These are phyloP conservation scores for Chaetomium sp. DNA, from an alignment of 2,329 filamentous ascomycete genomes.

Conservation along the genomic window DNA sequence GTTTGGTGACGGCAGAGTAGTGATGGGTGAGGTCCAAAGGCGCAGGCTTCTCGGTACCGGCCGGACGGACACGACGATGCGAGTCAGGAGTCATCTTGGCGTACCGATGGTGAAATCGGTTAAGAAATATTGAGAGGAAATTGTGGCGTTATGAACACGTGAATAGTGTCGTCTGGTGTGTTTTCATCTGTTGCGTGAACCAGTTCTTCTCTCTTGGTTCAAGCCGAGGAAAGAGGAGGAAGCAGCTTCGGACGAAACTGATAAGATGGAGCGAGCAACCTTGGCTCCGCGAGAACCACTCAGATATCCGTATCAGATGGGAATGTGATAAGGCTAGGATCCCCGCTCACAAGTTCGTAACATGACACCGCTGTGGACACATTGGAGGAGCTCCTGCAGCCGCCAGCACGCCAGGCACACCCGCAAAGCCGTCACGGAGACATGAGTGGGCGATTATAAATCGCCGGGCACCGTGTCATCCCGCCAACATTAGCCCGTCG, in stretches of 20 bases:
- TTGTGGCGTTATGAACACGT: neutral
- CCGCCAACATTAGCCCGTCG: too few species aligned
- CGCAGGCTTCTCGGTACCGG: slow-evolving; percentile 27
- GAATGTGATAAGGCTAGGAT: too few species aligned
- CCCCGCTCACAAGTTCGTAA: too few species aligned
- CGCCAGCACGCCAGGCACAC: neutral
- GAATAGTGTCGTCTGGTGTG: too few species aligned
- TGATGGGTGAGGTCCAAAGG: slow-evolving; percentile 76
- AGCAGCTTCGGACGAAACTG: neutral
- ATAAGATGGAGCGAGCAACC: neutral
- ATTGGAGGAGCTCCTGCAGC: too few species aligned
- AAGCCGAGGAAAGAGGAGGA: neutral
- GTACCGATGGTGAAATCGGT: neutral
- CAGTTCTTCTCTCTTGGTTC: neutral
- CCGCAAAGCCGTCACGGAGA: neutral
- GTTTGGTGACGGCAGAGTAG: slow-evolving; percentile 62
- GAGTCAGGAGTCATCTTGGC: neutral
- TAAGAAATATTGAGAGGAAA: neutral
- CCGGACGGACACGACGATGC: neutral
- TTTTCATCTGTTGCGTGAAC: too few species aligned
- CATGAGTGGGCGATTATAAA: slow-evolving; percentile 4
- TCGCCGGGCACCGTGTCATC: neutral
- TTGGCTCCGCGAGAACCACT: too few species aligned
- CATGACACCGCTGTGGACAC: too few species aligned
- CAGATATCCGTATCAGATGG: too few species aligned